phyloP scores from a whole-genome alignment of 495 filamentous ascomycete species.

The Penicillium fimorum region DNA sequence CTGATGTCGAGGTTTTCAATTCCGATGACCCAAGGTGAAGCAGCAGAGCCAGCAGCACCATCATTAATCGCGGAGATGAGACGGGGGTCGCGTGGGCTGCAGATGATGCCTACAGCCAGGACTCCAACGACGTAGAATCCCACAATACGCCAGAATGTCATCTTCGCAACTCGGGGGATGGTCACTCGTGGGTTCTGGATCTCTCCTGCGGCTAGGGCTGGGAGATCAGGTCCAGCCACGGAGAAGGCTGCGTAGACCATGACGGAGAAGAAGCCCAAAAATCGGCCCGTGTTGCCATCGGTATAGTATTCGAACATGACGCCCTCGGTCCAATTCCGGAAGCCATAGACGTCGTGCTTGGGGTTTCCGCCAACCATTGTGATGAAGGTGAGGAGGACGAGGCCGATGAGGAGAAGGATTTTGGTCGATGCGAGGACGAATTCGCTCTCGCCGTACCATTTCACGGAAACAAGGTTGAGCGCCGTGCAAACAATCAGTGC shows the following conservation, averaged over 20 bases:
- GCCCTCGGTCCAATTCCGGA: constrained; percentile 61
- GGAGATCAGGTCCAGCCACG: constrained; percentile 61
- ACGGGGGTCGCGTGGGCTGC: constrained; percentile 45
- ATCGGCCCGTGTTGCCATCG: constrained; percentile 35
- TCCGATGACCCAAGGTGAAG: constrained; percentile 58
- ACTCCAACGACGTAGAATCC: constrained; percentile 70
- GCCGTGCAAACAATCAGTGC: constrained; percentile 64
- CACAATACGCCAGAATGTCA: constrained; percentile 80
- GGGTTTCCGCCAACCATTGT: constrained; percentile 67
- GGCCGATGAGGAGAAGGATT: constrained; percentile 68
- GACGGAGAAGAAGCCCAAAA: constrained; percentile 43
- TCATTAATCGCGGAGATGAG: constrained; percentile 54
- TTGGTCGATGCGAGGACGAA: constrained; percentile 75
- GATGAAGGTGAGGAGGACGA: constrained; percentile 66
- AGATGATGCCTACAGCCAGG: constrained; percentile 52
- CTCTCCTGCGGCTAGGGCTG: constrained; percentile 80
- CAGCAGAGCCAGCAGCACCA: constrained; percentile 40
- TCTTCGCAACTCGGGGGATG: constrained; percentile 73
- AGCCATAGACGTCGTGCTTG: constrained; percentile 61
- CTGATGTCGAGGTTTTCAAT: constrained; percentile 58
- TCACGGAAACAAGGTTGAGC: constrained; percentile 66
- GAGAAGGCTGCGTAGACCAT: constrained; percentile 48
- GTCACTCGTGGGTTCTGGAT: constrained; percentile 70
- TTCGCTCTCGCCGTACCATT: constrained; percentile 70
- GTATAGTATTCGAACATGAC: constrained; percentile 36